Base-by-base conservation (phyloP, 2,329 filamentous ascomycete species). In the Alternaria rosae region DNA sequence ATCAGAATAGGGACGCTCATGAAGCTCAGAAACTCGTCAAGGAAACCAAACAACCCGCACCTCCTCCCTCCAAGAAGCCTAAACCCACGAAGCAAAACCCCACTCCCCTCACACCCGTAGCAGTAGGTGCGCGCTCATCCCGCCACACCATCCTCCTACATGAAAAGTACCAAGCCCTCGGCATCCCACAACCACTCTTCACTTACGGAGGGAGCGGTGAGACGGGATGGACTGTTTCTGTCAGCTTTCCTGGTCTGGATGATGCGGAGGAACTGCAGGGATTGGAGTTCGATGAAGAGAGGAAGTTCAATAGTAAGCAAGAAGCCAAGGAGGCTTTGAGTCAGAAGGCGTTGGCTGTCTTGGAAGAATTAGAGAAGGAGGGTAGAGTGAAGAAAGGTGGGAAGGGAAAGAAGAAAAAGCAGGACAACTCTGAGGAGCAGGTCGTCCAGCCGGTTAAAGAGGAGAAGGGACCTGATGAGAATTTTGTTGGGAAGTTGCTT, bases 271-370 rank as follows among this genome's bases (percentile, higher is more conserved):
- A 69, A 41, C 21, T 67, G 11, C 67, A 73, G 15, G 58, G 59
- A 6, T 23, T 76, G 20, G 63, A 38, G n/a, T 38, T 38, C n/a
- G 35, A 65, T 5, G 69, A 68, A 11, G 26, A 64, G 8, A 72
- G 71, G 3, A 68, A 65, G 15, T 81, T 74, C 63, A 66, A 68
- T 8, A 80, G 71, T 41, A 83, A 84, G 70, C 79, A 79, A 59
- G 79, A 81, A 52, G 81, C 80, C 0, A 82, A 81, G 58, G 82
- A 83, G 59, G 76, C 70, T 2, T 52, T 80, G 21, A 78, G 76
- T 43, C 74, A 75, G 67, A 65, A 59, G n/a, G 80, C 71, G 3
- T 38, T 80, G 6, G 62, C 59, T 3, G 50, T 74, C 4, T 47
- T 82, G 6, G 67, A 70, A 8, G 44, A 55, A 11, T 63, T 76